Evolutionary conservation across 441 rosid species (phyloP).

Genomic region (Gossypium lobatum): DNA sequence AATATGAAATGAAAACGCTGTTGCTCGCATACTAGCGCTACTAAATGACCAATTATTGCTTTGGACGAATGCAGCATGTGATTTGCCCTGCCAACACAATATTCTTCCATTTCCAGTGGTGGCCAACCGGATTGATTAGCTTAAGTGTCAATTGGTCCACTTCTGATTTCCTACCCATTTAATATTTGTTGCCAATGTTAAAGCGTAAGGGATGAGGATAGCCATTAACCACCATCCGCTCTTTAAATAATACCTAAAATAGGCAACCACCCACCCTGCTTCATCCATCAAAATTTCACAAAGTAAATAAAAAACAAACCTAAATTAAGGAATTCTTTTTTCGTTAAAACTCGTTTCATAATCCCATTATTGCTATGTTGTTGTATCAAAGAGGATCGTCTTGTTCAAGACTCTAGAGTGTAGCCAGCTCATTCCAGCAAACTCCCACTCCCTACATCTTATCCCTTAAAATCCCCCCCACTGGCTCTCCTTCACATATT

Average conservation of each 20-base stretch:
- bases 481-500: neutral
- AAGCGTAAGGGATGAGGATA: neutral
- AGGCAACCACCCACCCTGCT: neutral
- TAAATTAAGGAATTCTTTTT: neutral
- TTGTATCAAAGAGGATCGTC: neutral
- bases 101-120: neutral
- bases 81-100: neutral
- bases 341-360: neutral
- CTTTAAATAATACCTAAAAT: neutral
- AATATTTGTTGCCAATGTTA: neutral
- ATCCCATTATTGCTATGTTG: neutral
- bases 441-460: slow-evolving; percentile 1
- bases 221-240: neutral
- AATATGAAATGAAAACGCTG: too few relatives aligned
- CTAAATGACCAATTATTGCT: neutral
- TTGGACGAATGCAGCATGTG: neutral
- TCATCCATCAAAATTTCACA: neutral
- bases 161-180: neutral
- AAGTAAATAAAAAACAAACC: neutral
- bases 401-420: neutral
- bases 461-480: slow-evolving; percentile 13
- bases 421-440: slow-evolving; percentile 38
- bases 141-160: neutral
- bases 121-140: neutral
- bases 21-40: neutral